phyloP scores from a whole-genome alignment of 2,329 filamentous ascomycete species.

The Lecanicillium sp. region DNA sequence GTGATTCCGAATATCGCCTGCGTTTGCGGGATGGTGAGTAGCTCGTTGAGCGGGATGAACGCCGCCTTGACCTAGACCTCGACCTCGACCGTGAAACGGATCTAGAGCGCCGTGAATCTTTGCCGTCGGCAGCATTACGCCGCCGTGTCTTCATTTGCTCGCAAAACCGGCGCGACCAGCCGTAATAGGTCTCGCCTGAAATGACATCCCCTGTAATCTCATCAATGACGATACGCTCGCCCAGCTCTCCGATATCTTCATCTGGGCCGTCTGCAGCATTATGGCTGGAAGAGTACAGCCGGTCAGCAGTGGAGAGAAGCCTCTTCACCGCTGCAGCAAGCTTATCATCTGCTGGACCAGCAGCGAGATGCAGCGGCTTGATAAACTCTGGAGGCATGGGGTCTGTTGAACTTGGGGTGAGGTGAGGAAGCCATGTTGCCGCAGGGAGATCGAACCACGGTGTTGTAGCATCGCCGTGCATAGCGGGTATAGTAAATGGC shows the following conservation, averaged over 20 bases:
- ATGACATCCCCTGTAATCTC: conserved; percentile 57
- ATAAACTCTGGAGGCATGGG: conserved; percentile 66
- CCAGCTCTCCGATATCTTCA: conserved; percentile 66
- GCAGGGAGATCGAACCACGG: conserved; percentile 80
- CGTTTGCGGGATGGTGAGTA: conserved; percentile 23
- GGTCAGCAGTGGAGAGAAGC: conserved; percentile 61
- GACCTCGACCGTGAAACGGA: conserved; percentile 22
- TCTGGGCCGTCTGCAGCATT: conserved; percentile 32
- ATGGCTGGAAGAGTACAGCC: conserved; percentile 49
- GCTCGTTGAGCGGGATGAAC: conserved; percentile 18
- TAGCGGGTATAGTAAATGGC: conserved; percentile 64
- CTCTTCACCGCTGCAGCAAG: conserved; percentile 60
- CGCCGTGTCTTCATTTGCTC: conserved; percentile 59
- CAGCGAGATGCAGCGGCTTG: conserved; percentile 60
- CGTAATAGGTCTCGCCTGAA: conserved; percentile 71
- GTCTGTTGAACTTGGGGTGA: conserved; percentile 65
- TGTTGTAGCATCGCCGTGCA: conserved; percentile 64
- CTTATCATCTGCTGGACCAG: conserved; percentile 59
- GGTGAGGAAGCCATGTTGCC: conserved; percentile 69
- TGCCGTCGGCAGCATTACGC: neutral
- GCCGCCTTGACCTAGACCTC: conserved; percentile 15
- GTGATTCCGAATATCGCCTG: conserved; percentile 17
- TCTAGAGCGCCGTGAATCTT: conserved; percentile 16
- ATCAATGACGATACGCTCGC: conserved; percentile 58
- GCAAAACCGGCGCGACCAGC: conserved; percentile 76